phyloP scores from a whole-genome alignment of 1,284 basidiomycete genomes.

The Cryptococcus hybrid region DNA sequence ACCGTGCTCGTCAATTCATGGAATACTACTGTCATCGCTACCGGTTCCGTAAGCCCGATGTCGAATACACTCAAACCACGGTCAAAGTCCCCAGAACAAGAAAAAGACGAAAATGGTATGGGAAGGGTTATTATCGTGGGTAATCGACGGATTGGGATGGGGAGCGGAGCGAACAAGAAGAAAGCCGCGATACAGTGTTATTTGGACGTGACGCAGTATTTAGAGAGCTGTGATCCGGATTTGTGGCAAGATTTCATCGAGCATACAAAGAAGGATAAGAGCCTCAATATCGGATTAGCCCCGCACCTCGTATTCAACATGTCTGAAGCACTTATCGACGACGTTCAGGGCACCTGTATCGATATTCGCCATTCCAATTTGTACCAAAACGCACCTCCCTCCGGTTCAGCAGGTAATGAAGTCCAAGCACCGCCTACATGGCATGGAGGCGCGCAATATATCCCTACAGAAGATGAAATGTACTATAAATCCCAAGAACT shows the following conservation, averaged over 20 bases:
- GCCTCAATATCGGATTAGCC: constrained; percentile 57
- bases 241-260: constrained; percentile 73
- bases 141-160: constrained; percentile 76
- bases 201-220: constrained; percentile 81
- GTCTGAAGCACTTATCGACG: constrained; percentile 66
- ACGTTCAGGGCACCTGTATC: constrained; percentile 68
- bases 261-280: constrained; percentile 33
- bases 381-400: constrained; percentile 49
- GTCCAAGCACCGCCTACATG: constrained; percentile 26
- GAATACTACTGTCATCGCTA: constrained; percentile 89
- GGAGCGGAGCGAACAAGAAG: constrained; percentile 71
- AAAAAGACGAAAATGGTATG: constrained; percentile 54
- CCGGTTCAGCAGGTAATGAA: constrained; percentile 24
- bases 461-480: constrained; percentile 40
- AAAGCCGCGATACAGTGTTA: constrained; percentile 70
- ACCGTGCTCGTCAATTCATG: constrained; percentile 85
- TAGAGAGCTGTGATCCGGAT: constrained; percentile 75
- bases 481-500: constrained; percentile 63
- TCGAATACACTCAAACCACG: constrained; percentile 56
- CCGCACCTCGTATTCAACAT: constrained; percentile 71
- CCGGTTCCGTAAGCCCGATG: constrained; percentile 74
- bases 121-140: constrained; percentile 79
- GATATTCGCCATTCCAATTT: constrained; percentile 63
- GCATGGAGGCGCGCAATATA: constrained; percentile 22
- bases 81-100: constrained; percentile 15